Evolutionary conservation across 345 rosid species (phyloP).

Genomic region (Abelmoschus esculentus): DNA sequence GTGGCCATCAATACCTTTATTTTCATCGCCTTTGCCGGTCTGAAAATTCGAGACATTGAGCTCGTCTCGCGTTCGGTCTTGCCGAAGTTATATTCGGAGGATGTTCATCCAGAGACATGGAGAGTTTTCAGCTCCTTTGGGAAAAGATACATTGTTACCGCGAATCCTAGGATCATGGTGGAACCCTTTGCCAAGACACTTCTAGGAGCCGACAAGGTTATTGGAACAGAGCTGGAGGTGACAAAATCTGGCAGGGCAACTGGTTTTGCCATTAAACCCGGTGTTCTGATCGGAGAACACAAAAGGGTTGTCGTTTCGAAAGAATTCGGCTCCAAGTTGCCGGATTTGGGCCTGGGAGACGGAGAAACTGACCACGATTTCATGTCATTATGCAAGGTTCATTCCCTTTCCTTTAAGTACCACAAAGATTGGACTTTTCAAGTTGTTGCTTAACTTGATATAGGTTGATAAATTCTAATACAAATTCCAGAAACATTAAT

Average conservation of each 20-base stretch:
- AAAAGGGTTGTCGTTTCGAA: background rate
- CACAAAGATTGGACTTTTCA: background rate
- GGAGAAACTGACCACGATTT: background rate
- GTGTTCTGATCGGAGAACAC: background rate
- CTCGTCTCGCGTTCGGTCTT: background rate
- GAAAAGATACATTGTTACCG: background rate
- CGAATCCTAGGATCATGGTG: background rate
- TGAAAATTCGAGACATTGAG: background rate
- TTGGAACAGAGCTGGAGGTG: background rate
- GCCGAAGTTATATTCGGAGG: background rate
- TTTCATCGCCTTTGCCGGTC: background rate
- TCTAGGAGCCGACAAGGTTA: background rate
- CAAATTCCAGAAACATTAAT: background rate
- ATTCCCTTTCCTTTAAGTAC: background rate
- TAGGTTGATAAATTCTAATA: background rate
- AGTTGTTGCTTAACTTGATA: background rate
- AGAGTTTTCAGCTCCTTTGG: background rate
- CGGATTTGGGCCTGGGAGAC: background rate
- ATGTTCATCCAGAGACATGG: background rate
- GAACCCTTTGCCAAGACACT: background rate
- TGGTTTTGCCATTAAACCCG: background rate
- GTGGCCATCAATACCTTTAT: background rate
- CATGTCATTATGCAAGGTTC: background rate
- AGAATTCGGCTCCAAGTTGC: background rate
- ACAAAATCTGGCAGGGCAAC: background rate